These are phyloP conservation scores for Penicillium hordei DNA, from an alignment of 2,329 filamentous ascomycete species.

Conservation along the genomic window DNA sequence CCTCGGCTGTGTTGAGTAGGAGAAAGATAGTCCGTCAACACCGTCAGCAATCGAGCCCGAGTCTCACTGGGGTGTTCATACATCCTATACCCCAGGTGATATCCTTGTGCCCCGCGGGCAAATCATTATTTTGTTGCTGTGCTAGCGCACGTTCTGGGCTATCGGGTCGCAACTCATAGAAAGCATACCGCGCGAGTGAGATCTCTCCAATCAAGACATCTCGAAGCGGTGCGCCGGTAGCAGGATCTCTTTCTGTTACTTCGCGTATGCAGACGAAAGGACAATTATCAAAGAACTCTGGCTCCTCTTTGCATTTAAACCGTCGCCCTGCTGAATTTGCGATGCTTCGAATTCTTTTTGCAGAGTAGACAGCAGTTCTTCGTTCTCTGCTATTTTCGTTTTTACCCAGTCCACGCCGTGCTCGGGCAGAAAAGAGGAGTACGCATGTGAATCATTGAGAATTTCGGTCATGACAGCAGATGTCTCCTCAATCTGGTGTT, in stretches of 20 bases:
- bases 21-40: constrained; percentile 23
- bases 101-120: constrained; percentile 22
- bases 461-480: constrained; percentile 6
- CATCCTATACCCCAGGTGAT: constrained; percentile 30
- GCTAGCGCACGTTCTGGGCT: constrained; percentile 19
- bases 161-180: constrained; percentile 23
- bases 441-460: constrained; percentile 29
- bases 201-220: constrained; percentile 30
- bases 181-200: constrained; percentile 21
- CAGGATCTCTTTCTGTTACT: constrained; percentile 7
- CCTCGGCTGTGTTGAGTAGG: constrained; percentile 31
- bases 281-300: constrained; percentile 16
- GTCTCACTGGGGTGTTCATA: constrained; percentile 4
- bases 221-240: constrained; percentile 7
- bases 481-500: constrained; percentile 13
- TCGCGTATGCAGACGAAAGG: constrained; percentile 27
- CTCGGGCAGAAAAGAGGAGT: constrained; percentile 23
- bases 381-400: constrained; percentile 2
- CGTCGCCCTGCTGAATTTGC: neutral
- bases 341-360: constrained; percentile 7
- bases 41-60: neutral
- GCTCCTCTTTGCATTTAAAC: neutral
- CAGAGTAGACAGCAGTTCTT: neutral
- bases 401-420: constrained; percentile 20
- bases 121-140: constrained; percentile 18